Conservation (phyloP, 495 filamentous ascomycete genomes). For the Tuber magnatum region DNA sequence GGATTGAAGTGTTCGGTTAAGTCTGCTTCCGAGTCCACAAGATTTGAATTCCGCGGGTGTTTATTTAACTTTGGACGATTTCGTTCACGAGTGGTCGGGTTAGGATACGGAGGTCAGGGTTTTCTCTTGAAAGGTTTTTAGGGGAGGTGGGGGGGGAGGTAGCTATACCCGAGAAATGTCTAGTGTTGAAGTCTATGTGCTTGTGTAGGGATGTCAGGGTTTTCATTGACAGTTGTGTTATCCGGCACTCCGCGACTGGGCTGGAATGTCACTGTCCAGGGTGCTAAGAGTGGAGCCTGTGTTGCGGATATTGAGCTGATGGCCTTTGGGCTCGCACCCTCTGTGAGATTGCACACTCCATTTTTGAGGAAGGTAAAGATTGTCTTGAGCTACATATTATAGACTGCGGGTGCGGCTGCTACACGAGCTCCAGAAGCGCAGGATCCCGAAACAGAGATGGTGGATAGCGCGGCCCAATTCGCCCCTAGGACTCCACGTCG, state of each 20-base stretch:
- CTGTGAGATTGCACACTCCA: not conserved
- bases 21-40: too few relatives aligned
- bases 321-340: not conserved
- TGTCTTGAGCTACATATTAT: constrained; percentile 2
- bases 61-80: too few relatives aligned
- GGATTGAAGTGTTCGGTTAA: too few relatives aligned
- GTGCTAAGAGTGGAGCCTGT: not conserved
- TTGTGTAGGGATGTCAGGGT: constrained; percentile 14
- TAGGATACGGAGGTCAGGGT: too few relatives aligned
- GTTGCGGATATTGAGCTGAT: constrained; percentile 6
- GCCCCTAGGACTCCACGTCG: not conserved
- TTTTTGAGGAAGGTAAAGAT: constrained; percentile 11
- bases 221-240: constrained; percentile 6
- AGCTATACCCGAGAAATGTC: too few relatives aligned
- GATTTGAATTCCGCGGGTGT: too few relatives aligned
- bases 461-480: not conserved
- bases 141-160: too few relatives aligned
- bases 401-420: not conserved
- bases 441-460: not conserved
- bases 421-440: not conserved
- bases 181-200: not conserved
- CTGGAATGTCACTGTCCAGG: constrained; percentile 8
- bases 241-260: constrained; percentile 1
- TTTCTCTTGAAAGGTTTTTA: too few relatives aligned
- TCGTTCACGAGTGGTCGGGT: too few relatives aligned